Evolutionary conservation across 768 basidiomycete species (phyloP).

Genomic region (Fomitopsis pulvina): DNA sequence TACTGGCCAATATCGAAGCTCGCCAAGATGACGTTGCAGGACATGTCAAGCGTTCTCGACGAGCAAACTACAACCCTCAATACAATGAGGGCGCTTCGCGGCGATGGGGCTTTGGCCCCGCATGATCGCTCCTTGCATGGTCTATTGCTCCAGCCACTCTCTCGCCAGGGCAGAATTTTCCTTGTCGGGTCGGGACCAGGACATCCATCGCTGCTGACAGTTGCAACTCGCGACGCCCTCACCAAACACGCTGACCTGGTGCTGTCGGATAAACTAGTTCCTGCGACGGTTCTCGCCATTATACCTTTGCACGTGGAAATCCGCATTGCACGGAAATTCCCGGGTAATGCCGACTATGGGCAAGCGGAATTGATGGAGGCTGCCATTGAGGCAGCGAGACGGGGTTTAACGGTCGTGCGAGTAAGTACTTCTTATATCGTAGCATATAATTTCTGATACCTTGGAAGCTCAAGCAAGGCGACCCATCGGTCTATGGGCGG

Average conservation of each 20-base stretch:
- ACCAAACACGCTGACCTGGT: constrained; percentile 80
- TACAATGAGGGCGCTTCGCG: constrained; percentile 12
- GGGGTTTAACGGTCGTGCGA: constrained; percentile 81
- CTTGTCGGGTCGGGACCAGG: constrained; percentile 95
- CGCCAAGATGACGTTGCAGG: constrained; percentile 55
- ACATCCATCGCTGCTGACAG: constrained; percentile 85
- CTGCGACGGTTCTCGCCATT: constrained; percentile 75
- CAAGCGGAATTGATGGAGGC: constrained; percentile 94
- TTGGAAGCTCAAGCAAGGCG: constrained; percentile 88
- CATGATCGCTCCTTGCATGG: constrained; percentile 19
- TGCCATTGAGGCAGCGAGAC: constrained; percentile 74
- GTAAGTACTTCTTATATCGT: constrained; percentile 35
- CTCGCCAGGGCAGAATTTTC: constrained; percentile 60
- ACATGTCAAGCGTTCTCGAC: constrained; percentile 61
- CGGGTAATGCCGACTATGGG: constrained; percentile 93
- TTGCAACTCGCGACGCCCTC: constrained; percentile 77
- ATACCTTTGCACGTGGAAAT: constrained; percentile 70
- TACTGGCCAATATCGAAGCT: constrained; percentile 87
- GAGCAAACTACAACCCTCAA: constrained; percentile 21
- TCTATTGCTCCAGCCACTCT: constrained; percentile 19
- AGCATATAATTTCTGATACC: constrained; percentile 3
- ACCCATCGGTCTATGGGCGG: constrained; percentile 91
- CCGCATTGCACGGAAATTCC: constrained; percentile 93
- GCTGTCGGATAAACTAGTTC: constrained; percentile 95
- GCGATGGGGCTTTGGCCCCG: not conserved